Evolutionary conservation across 371 early-diverging fungal species (phyloP), one percentile per base, ranked within the genome.

Genomic region (Mortierella sp.): DNA sequence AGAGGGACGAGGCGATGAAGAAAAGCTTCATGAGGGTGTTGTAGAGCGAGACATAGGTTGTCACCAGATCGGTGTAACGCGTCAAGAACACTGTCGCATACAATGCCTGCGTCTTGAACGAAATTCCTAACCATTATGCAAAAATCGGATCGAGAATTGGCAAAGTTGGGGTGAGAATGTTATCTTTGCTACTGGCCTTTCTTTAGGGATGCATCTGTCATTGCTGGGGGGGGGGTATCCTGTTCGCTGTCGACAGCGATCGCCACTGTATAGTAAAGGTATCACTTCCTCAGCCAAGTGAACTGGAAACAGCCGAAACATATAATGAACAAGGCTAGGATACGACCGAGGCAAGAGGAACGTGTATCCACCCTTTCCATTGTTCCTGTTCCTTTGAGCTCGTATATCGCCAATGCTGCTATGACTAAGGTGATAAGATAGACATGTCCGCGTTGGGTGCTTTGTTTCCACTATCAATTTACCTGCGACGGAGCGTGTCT

Each of bases 91-190:
- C 99, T 34, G 96, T 76, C 5, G 98, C 89, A 83, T 99, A 99
- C n/a, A 99, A 90, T 0, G 94, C 88, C 89, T 99, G 99, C 0
- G 99, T 95, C 88, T 99, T 99, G 91, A 98, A 96, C 19, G 98
- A 98, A 59, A 99, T 97, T 34, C 99, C 99, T 95, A 89, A 40
- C 72, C 3, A 50, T 50, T 50, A 50, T 50, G 50, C 50, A 50
- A 16, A 50, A 50, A 50, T 46, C 48, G 43, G 43, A 40, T 40
- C 43, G 43, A 40, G 43, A 46, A 46, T 43, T 50, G 50, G 16
- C 50, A 40, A 40, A 40, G 50, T 50, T 50, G 11, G 50, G 50
- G 50, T 50, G 50, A 50, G 50, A 50, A 50, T 50, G 50, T 50
- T 50, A 50, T 50, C 50, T 50, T 16, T 16, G 14, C 16, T 50